phyloP scores from a whole-genome alignment of 495 filamentous ascomycete genomes.

The Lichenothelia convexa region DNA sequence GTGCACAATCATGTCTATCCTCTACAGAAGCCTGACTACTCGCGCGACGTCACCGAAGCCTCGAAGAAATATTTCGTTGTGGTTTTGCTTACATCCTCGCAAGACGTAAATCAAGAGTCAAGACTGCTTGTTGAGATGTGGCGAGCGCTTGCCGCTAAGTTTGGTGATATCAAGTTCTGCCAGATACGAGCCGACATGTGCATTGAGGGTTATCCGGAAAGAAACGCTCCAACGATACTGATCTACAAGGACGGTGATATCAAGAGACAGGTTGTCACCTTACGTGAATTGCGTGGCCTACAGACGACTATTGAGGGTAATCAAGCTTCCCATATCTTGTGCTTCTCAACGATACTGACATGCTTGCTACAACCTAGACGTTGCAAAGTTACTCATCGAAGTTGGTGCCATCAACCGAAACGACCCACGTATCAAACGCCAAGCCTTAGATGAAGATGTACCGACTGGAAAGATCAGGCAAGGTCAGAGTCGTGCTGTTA shows the following conservation, averaged over 20 bases:
- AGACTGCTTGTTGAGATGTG: constrained; percentile 70
- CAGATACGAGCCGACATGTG: constrained; percentile 86
- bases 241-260: constrained; percentile 88
- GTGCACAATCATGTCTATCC: constrained; percentile 81
- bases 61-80: constrained; percentile 56
- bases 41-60: constrained; percentile 79
- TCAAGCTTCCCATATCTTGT: background rate
- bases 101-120: constrained; percentile 65
- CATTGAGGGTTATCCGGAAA: constrained; percentile 90
- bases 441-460: constrained; percentile 31
- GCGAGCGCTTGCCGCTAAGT: constrained; percentile 63
- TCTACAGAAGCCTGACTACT: constrained; percentile 83
- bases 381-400: constrained; percentile 65
- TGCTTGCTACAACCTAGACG: constrained; percentile 22
- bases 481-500: background rate
- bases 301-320: constrained; percentile 46
- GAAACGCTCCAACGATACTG: constrained; percentile 85
- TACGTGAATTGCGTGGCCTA: constrained; percentile 57
- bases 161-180: constrained; percentile 91
- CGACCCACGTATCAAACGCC: constrained; percentile 58
- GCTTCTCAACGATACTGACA: constrained; percentile 5
- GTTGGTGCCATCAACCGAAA: constrained; percentile 57
- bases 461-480: constrained; percentile 21
- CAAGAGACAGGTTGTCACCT: constrained; percentile 66
- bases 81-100: constrained; percentile 67